Conservation (phyloP, 2,329 filamentous ascomycete species). For the Claviceps arundinis region DNA sequence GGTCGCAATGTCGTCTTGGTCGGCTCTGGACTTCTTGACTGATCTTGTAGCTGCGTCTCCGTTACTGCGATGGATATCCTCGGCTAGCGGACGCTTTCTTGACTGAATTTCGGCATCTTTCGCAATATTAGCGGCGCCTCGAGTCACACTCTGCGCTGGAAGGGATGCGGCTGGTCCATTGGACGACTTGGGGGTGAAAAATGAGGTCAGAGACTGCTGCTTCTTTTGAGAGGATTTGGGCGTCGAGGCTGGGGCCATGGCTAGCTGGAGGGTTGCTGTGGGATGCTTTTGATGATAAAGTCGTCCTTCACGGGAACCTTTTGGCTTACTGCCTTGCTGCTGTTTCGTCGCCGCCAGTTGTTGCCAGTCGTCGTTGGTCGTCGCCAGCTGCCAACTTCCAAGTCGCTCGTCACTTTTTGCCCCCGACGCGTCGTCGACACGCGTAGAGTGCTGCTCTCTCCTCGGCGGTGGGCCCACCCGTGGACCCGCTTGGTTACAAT, state of each 20-base stretch:
- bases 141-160: constrained; percentile 17
- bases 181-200: constrained; percentile 55
- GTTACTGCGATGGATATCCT: constrained; percentile 32
- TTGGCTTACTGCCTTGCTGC: no score
- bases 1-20: constrained; percentile 20
- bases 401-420: background rate
- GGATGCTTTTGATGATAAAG: background rate
- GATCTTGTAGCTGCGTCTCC: constrained; percentile 22
- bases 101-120: constrained; percentile 17
- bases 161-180: constrained; percentile 29
- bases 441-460: background rate
- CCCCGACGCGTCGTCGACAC: background rate
- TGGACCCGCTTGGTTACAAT: background rate
- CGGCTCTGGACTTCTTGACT: constrained; percentile 29
- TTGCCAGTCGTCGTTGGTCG: no score
- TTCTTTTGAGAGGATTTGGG: constrained; percentile 37
- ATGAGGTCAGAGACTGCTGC: constrained; percentile 75
- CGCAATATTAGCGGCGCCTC: constrained; percentile 12
- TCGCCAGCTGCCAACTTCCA: no score
- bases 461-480: background rate
- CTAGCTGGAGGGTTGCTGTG: background rate
- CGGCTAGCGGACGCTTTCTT: constrained; percentile 39
- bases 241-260: constrained; percentile 18
- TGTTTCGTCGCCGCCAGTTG: no score
- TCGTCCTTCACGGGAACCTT: no score